Evolutionary conservation across 2,329 filamentous ascomycete genomes (phyloP).

Genomic region (Stylonectria norvegica): DNA sequence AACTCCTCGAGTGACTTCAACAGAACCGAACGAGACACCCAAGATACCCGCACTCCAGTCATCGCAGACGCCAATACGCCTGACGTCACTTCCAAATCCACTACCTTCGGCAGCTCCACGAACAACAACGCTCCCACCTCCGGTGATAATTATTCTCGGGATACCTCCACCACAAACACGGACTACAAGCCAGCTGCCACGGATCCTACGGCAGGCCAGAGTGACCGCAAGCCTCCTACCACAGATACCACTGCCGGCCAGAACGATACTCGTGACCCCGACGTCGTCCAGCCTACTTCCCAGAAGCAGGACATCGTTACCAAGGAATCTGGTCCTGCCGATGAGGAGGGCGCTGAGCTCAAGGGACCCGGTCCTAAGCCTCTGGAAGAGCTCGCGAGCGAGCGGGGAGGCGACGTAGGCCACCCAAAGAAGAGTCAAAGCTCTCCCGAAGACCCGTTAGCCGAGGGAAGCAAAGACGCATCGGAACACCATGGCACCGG

Average conservation of each 20-base stretch:
- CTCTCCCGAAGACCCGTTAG: background rate
- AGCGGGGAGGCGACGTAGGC: constrained; percentile 34
- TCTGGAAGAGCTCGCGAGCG: constrained; percentile 35
- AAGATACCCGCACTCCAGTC: too few species aligned
- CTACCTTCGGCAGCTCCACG: too few species aligned
- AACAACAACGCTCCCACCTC: too few species aligned
- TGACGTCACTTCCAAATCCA: too few species aligned
- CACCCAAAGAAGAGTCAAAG: constrained; percentile 11
- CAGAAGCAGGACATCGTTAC: constrained; percentile 33
- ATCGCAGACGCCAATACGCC: too few species aligned
- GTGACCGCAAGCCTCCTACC: background rate
- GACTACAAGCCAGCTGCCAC: background rate
- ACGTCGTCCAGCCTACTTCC: constrained; percentile 27
- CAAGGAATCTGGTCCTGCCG: constrained; percentile 24
- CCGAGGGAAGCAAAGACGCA: constrained; percentile 6
- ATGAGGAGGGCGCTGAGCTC: constrained; percentile 30
- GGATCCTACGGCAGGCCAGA: background rate
- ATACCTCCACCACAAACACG: background rate
- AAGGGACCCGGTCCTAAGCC: constrained; percentile 44
- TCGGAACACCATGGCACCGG: constrained; percentile 46
- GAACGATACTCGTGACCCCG: constrained; percentile 39
- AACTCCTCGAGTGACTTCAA: too few species aligned
- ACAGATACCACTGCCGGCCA: constrained; percentile 26
- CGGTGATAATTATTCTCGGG: too few species aligned
- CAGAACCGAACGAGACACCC: too few species aligned